phyloP scores from a whole-genome alignment of 2,329 filamentous ascomycete species.

The Pseudogymnoascus sp. region DNA sequence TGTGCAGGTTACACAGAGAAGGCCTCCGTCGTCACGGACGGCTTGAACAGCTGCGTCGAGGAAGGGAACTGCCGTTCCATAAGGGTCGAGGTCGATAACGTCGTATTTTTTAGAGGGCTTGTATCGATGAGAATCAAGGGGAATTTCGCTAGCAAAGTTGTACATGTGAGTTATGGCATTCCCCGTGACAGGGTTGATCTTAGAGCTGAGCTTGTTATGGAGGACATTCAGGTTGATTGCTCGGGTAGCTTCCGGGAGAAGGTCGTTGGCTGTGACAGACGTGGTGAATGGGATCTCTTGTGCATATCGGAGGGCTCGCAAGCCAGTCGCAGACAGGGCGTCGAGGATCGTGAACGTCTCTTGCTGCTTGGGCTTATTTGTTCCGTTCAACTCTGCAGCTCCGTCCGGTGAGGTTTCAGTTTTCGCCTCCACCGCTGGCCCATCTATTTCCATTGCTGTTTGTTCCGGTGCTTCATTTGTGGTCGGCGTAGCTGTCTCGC shows the following conservation, averaged over 20 bases:
- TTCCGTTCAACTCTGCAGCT: background rate
- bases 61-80: slow-evolving; percentile 88
- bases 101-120: slow-evolving; percentile 61
- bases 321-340: slow-evolving; percentile 85
- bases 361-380: background rate
- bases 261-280: slow-evolving; percentile 79
- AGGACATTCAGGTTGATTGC: slow-evolving; percentile 78
- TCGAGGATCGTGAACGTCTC: slow-evolving; percentile 73
- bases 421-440: background rate
- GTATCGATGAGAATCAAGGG: slow-evolving; percentile 30
- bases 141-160: slow-evolving; percentile 46
- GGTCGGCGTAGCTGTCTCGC: background rate
- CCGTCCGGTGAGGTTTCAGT: background rate
- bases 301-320: slow-evolving; percentile 84
- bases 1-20: slow-evolving; percentile 93
- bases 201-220: slow-evolving; percentile 67
- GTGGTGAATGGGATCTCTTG: slow-evolving; percentile 82
- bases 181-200: slow-evolving; percentile 64
- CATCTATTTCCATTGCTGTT: background rate
- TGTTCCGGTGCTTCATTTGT: background rate
- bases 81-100: slow-evolving; percentile 93
- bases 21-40: slow-evolving; percentile 72
- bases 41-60: slow-evolving; percentile 85
- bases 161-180: slow-evolving; percentile 95
- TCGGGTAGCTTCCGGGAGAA: slow-evolving; percentile 66